phyloP scores from a whole-genome alignment of 2,329 filamentous ascomycete species.

The Colletotrichum echinochloae region DNA sequence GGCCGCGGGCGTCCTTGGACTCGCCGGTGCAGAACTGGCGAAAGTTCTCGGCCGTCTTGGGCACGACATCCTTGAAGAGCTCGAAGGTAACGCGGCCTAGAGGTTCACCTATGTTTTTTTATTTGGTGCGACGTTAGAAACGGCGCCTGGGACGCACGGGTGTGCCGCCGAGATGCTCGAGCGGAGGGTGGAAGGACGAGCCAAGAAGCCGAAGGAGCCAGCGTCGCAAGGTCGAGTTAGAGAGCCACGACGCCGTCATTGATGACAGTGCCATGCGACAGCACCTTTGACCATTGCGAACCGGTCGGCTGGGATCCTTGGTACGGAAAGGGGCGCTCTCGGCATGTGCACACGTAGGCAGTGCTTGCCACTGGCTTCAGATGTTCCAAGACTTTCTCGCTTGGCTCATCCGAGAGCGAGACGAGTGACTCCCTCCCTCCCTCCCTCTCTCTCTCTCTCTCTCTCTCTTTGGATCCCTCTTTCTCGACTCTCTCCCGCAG shows the following conservation, averaged over 20 bases:
- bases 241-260: background rate
- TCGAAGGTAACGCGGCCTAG: conserved; percentile 91
- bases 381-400: background rate
- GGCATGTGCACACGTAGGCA: conserved; percentile 14
- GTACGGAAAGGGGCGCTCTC: background rate
- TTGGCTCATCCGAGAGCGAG: conserved; percentile 4
- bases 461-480: background rate
- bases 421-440: background rate
- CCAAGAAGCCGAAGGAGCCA: background rate
- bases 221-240: background rate
- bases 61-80: conserved; percentile 86
- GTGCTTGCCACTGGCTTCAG: conserved; percentile 10
- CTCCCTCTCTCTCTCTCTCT: background rate
- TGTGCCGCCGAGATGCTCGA: background rate
- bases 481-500: background rate
- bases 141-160: background rate
- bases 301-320: background rate
- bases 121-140: conserved; percentile 15
- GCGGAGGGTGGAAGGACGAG: background rate
- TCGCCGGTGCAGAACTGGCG: conserved; percentile 97
- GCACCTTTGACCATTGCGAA: background rate
- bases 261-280: too few relatives aligned
- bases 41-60: conserved; percentile 95
- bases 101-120: conserved; percentile 76
- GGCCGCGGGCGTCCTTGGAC: conserved; percentile 79